phyloP scores from a whole-genome alignment of 2,329 filamentous ascomycete species.

The Triangularia verruculosa region DNA sequence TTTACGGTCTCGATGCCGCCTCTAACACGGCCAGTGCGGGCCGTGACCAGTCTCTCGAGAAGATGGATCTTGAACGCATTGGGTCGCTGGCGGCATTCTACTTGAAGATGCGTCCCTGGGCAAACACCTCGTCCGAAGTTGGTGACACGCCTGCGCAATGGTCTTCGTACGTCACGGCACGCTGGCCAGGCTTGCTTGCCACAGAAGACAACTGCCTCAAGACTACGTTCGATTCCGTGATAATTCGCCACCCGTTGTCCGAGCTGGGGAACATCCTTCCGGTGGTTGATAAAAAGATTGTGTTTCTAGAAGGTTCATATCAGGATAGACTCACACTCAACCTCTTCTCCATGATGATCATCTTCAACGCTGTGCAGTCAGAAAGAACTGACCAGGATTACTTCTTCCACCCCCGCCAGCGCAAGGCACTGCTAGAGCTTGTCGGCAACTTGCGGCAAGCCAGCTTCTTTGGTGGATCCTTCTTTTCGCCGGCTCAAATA shows the following conservation, averaged over 20 bases:
- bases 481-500: conserved; percentile 65
- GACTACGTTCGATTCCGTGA: conserved; percentile 70
- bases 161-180: conserved; percentile 66
- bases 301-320: conserved; percentile 75
- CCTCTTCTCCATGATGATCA: conserved; percentile 78
- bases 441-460: conserved; percentile 78
- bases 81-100: conserved; percentile 67
- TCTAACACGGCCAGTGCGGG: conserved; percentile 2
- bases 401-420: conserved; percentile 77
- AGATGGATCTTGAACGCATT: conserved; percentile 63
- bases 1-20: conserved; percentile 66
- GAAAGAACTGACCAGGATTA: conserved; percentile 82
- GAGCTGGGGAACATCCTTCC: conserved; percentile 71
- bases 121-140: conserved; percentile 52
- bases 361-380: conserved; percentile 84
- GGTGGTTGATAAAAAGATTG: conserved; percentile 65
- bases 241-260: conserved; percentile 73
- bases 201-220: conserved; percentile 59
- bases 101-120: conserved; percentile 75
- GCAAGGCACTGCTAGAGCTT: conserved; percentile 62
- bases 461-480: conserved; percentile 80
- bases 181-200: conserved; percentile 50
- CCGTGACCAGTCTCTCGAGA: conserved; percentile 43
- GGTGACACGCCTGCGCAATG: conserved; percentile 64
- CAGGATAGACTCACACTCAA: conserved; percentile 83